Evolutionary conservation across 352 stramenopile species (phyloP).

Genomic region (Phytophthora tentaculata): DNA sequence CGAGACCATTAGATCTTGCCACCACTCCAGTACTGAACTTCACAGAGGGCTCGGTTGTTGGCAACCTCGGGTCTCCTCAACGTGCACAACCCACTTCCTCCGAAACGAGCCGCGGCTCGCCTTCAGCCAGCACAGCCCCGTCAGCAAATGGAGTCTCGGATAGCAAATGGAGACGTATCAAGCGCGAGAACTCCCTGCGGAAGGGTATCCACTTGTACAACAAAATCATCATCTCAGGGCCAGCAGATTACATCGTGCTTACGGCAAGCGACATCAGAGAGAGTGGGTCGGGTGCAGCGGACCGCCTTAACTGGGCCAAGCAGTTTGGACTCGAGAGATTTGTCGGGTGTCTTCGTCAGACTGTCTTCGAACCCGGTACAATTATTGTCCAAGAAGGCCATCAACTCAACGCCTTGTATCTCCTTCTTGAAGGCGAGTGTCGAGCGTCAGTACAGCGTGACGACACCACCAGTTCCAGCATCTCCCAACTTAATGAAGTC

Average conservation of each 20-base stretch:
- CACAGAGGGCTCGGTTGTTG: conserved; percentile 47
- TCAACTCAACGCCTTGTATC: conserved; percentile 31
- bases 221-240: conserved; percentile 41
- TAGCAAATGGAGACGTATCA: conserved; percentile 46
- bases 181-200: conserved; percentile 45
- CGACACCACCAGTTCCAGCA: no score
- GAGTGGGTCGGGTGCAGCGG: conserved; percentile 34
- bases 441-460: conserved; percentile 39
- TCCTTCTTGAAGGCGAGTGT: conserved; percentile 52
- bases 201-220: conserved; percentile 45
- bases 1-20: conserved; percentile 40
- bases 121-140: conserved; percentile 4
- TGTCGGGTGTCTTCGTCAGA: conserved; percentile 40
- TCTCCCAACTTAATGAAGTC: no score
- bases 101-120: conserved; percentile 1
- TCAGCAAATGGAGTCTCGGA: conserved; percentile 10
- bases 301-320: conserved; percentile 43
- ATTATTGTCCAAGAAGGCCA: conserved; percentile 41
- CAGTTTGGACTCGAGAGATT: conserved; percentile 45
- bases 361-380: conserved; percentile 40
- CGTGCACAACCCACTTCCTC: background rate
- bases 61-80: conserved; percentile 36
- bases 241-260: conserved; percentile 52
- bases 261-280: conserved; percentile 43
- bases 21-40: conserved; percentile 39